These are phyloP conservation scores for Solanum chilense DNA, from an alignment of 257 asterid species.

Conservation along the genomic window DNA sequence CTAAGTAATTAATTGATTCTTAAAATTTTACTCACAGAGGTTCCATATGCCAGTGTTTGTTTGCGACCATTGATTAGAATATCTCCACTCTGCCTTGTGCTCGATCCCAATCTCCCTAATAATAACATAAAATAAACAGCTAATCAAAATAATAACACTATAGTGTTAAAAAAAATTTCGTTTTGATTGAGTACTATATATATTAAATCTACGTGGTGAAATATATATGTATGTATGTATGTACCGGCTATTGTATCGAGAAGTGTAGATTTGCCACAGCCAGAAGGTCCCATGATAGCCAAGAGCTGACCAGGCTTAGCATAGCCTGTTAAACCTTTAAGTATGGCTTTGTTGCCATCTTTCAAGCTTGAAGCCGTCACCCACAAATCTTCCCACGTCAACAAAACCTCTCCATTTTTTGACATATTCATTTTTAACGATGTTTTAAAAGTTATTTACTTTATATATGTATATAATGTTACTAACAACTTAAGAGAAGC, in stretches of 20 bases:
- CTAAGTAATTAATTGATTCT: too few species aligned
- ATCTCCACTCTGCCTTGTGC: constrained; percentile 12
- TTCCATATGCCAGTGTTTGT: constrained; percentile 9
- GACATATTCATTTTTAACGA: not conserved
- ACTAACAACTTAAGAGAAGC: not conserved
- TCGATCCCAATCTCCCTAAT: constrained; percentile 10
- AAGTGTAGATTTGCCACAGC: constrained; percentile 7
- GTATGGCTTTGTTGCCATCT: constrained; percentile 4
- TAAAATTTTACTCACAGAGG: not conserved
- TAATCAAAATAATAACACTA: not conserved
- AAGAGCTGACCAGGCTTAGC: not conserved
- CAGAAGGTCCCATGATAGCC: constrained; percentile 9
- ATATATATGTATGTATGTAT: not conserved
- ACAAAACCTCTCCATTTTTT: not conserved
- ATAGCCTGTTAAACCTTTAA: constrained; percentile 5
- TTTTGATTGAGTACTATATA: not conserved
- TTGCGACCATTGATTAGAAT: constrained; percentile 8
- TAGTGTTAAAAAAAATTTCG: not conserved
- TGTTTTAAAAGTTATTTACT: not conserved
- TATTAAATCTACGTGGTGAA: not conserved
- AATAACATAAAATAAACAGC: not conserved
- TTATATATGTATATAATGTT: not conserved
- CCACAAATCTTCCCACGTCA: constrained; percentile 35
- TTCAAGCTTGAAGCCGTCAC: constrained; percentile 9
- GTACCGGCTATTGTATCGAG: constrained; percentile 1